Base-by-base conservation (phyloP, 148 eudicot genomes). In the Cornus kousa region DNA sequence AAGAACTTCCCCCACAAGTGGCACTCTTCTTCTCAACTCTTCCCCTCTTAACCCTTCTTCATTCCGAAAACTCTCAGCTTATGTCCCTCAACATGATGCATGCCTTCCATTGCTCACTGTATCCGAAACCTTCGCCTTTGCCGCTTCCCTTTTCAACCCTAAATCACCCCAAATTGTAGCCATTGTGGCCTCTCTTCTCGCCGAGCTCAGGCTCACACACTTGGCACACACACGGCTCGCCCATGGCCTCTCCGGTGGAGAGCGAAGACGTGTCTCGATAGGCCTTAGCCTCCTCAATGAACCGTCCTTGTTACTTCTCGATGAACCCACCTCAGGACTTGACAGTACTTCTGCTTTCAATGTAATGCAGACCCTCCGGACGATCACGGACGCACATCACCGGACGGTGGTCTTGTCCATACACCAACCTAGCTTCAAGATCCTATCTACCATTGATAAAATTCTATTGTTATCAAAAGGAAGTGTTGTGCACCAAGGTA, bases 311-410 rank as follows among this genome's bases (percentile, higher is more conserved):
- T 77, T 95, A 1, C 84, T 93, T 20, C 93, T 95, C 0, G 99
- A 95, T 39, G 99, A 95, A 46, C 99, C 99, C 40, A 95, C 97
- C 0, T 93, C 99, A 4, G 99, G 99, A 19, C 91, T 95, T 5
- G 99, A 95, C 12, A 89, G 92, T 24, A 80, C 82, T 16, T 93
- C 97, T 0, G 99, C 99, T 1, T 88, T 83, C 74, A 90, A 85
- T 4, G 89, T 91, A 10, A 87, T 93, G 87, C 91, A 89, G 70
- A 93, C 91, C 35, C 85, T 95, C 1, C 84, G 88, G 79, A 76
- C 88, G 1, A 86, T 90, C 7, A 85, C 97, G 0, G 75, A 72
- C 37, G 80, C 88, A 2, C 86, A 87, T 16, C 85, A 80, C 62
- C 82, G 98, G 7, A 93, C 98, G 0, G 82, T 96, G 23, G 81